These are phyloP conservation scores for Parastagonospora nodorum DNA, from an alignment of 2,329 filamentous ascomycete species.

Conservation along the genomic window DNA sequence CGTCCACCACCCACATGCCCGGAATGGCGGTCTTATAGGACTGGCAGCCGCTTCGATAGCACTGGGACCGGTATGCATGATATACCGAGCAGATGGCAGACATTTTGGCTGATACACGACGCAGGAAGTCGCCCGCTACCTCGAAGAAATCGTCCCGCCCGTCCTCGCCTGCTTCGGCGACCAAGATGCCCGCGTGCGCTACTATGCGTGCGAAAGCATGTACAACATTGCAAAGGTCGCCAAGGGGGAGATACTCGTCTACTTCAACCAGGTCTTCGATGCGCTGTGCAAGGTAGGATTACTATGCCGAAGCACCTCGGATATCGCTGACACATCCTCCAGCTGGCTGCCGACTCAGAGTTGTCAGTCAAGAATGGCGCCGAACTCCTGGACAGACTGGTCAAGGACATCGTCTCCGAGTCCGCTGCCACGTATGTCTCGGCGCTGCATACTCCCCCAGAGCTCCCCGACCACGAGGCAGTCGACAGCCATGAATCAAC, in stretches of 20 bases:
- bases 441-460: conserved; percentile 70
- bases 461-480: conserved; percentile 53
- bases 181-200: conserved; percentile 94
- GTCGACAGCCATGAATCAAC: conserved; percentile 24
- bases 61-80: conserved; percentile 75
- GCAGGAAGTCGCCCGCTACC: conserved; percentile 87
- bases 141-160: conserved; percentile 92
- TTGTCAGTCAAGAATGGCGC: conserved; percentile 98
- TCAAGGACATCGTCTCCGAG: conserved; percentile 96
- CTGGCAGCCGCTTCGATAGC: conserved; percentile 95
- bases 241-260: conserved; percentile 94
- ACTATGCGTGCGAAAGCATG: conserved; percentile 99
- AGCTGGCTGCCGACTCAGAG: conserved; percentile 95
- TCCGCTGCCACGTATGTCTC: conserved; percentile 95
- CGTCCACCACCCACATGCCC: conserved; percentile 92
- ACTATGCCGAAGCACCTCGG: neutral
- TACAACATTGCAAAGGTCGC: conserved; percentile 99
- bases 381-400: conserved; percentile 88
- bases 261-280: conserved; percentile 99
- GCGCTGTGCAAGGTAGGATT: conserved; percentile 84
- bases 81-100: neutral
- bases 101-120: conserved; percentile 16
- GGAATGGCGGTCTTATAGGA: conserved; percentile 95
- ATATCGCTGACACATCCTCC: conserved; percentile 25
- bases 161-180: conserved; percentile 97